Percentiles rank a stretch among this genome's conserved stretches.
Evolutionary conservation across 495 filamentous ascomycete species (phyloP).

Genomic region (Penicillium parvum): DNA sequence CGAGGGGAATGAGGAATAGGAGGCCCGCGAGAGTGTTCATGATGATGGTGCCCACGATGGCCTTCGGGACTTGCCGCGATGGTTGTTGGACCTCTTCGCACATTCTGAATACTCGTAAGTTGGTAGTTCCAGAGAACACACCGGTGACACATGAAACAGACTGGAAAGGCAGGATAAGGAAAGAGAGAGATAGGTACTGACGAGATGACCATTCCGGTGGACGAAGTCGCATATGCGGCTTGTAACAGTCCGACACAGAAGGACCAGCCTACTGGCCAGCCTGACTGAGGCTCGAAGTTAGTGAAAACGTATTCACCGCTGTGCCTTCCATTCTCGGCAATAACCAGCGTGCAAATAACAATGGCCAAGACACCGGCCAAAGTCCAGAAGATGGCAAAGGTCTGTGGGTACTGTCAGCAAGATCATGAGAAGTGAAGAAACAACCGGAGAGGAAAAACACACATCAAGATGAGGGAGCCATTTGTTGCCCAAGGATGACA

Average conservation of each 20-base stretch:
- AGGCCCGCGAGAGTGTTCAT: slow-evolving; percentile 61
- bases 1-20: slow-evolving; percentile 54
- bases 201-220: slow-evolving; percentile 41
- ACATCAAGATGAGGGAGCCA: slow-evolving; percentile 41
- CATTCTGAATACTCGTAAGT: slow-evolving; percentile 38
- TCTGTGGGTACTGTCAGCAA: slow-evolving; percentile 37
- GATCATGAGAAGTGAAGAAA: slow-evolving; percentile 25
- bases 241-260: slow-evolving; percentile 55
- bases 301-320: slow-evolving; percentile 51
- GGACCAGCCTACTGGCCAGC: slow-evolving; percentile 56
- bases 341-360: slow-evolving; percentile 48
- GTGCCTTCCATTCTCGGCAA: slow-evolving; percentile 43
- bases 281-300: slow-evolving; percentile 48
- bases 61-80: slow-evolving; percentile 54
- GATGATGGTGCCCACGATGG: slow-evolving; percentile 60
- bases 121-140: background rate
- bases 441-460: slow-evolving; percentile 31
- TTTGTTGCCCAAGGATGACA: slow-evolving; percentile 17
- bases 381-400: slow-evolving; percentile 59
- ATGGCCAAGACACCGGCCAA: slow-evolving; percentile 50
- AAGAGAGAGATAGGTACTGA: slow-evolving; percentile 1
- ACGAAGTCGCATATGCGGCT: slow-evolving; percentile 50
- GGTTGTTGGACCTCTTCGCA: slow-evolving; percentile 60
- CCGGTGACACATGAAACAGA: background rate
- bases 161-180: background rate